Evolutionary conservation across 73 alveolate genomes (phyloP).

Genomic region (Paramecium octaurelia): DNA sequence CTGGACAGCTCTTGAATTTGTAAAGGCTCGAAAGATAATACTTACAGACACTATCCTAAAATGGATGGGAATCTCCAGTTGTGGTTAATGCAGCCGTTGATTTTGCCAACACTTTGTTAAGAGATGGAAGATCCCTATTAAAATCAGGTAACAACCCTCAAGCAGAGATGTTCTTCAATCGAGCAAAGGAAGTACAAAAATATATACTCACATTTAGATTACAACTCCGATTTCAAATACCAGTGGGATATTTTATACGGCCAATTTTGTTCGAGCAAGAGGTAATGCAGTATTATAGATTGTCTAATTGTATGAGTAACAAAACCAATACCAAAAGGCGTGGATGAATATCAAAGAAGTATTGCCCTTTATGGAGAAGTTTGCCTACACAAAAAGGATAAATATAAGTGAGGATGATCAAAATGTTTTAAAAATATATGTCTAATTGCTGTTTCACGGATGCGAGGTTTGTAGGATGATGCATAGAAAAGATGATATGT

Average conservation of each 20-base stretch:
- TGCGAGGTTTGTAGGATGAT: neutral
- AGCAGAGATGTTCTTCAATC: conserved; percentile 15
- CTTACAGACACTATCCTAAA: neutral
- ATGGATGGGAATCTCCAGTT: conserved; percentile 33
- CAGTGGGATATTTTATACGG: conserved; percentile 3
- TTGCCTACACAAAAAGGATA: neutral
- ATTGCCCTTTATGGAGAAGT: neutral
- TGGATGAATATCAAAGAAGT: conserved; percentile 5
- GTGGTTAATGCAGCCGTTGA: conserved; percentile 33
- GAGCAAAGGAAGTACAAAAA: neutral
- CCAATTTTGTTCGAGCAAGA: neutral
- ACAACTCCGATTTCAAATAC: conserved; percentile 12
- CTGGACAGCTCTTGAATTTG: neutral
- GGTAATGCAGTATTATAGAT: neutral
- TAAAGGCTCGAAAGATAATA: conserved; percentile 21
- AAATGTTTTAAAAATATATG: neutral
- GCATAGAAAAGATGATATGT: conserved; percentile 35
- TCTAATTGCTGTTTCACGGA: neutral
- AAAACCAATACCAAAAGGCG: neutral
- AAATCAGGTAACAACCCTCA: neutral
- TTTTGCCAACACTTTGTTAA: neutral
- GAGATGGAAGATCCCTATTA: neutral
- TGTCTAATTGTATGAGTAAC: neutral
- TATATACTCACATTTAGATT: neutral
- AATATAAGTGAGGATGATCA: conserved; percentile 9